These are phyloP conservation scores for Botryotinia narcissicola DNA, from an alignment of 2,329 filamentous ascomycete genomes.

Conservation along the genomic window DNA sequence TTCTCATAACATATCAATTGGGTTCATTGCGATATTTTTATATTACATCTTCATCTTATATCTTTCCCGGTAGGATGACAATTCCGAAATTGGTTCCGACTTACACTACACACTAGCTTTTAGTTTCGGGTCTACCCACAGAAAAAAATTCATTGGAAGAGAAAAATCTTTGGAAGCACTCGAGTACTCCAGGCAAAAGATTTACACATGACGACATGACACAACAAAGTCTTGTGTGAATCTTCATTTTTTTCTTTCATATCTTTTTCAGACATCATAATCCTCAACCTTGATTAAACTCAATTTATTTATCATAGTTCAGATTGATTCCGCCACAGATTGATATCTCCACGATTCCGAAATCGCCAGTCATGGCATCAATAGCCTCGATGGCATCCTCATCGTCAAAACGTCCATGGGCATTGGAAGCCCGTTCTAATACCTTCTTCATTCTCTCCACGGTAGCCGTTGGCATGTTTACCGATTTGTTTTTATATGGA, in stretches of 20 bases:
- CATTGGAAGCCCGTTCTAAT: constrained; percentile 46
- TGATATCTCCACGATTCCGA: background rate
- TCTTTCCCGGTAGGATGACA: background rate
- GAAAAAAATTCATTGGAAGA: background rate
- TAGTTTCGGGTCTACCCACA: background rate
- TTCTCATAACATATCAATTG: background rate
- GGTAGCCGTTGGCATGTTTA: constrained; percentile 54
- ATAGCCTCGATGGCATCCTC: background rate
- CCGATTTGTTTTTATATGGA: constrained; percentile 59
- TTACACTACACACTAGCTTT: background rate
- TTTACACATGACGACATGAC: background rate
- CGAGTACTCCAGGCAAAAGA: background rate
- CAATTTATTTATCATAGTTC: background rate
- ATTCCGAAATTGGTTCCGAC: background rate
- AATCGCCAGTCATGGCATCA: background rate
- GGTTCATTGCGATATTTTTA: background rate
- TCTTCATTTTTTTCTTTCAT: background rate
- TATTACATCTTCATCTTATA: background rate
- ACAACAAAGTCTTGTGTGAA: background rate
- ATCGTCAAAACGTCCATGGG: background rate
- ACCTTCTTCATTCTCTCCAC: constrained; percentile 58
- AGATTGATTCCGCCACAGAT: background rate
- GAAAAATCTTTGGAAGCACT: background rate
- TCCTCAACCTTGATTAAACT: background rate
- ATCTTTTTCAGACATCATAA: background rate